Percentiles rank a stretch among this genome's conserved stretches.
Evolutionary conservation across 1,139 yeast genomes (phyloP).

Genomic region (Nadsonia starkeyi-henricii): DNA sequence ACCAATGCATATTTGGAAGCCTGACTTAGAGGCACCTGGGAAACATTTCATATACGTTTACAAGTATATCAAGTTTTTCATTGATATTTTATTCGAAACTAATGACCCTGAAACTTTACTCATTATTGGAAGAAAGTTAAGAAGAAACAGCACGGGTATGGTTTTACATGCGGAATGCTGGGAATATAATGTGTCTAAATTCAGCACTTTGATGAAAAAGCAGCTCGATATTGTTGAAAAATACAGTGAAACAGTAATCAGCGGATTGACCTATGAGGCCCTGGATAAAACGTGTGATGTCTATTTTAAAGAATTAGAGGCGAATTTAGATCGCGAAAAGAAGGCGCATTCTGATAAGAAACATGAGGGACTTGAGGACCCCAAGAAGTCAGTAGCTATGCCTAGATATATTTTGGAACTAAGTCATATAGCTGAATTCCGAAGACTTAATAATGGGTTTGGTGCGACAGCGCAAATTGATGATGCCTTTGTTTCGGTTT

Average conservation of each 20-base stretch:
- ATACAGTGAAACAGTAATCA: conserved; percentile 41
- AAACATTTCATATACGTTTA: conserved; percentile 73
- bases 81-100: conserved; percentile 39
- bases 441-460: conserved; percentile 65
- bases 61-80: conserved; percentile 52
- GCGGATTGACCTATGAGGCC: conserved; percentile 32
- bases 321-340: not conserved
- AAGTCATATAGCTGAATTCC: conserved; percentile 45
- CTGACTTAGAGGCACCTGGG: conserved; percentile 84
- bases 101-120: conserved; percentile 48
- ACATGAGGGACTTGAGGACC: conserved; percentile 10
- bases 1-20: conserved; percentile 82
- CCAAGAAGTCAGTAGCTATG: conserved; percentile 12
- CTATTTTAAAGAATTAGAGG: not conserved
- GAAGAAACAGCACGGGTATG: conserved; percentile 69
- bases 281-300: conserved; percentile 22
- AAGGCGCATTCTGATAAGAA: not conserved
- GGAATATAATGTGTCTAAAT: conserved; percentile 39
- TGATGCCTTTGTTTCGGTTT: conserved; percentile 55
- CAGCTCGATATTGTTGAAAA: conserved; percentile 32
- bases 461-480: conserved; percentile 71
- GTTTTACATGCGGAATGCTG: conserved; percentile 45
- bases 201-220: conserved; percentile 38
- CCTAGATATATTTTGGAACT: conserved; percentile 20
- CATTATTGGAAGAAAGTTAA: conserved; percentile 49